phyloP scores from a whole-genome alignment of 352 stramenopile genomes.

The Phytophthora ohioensis region DNA sequence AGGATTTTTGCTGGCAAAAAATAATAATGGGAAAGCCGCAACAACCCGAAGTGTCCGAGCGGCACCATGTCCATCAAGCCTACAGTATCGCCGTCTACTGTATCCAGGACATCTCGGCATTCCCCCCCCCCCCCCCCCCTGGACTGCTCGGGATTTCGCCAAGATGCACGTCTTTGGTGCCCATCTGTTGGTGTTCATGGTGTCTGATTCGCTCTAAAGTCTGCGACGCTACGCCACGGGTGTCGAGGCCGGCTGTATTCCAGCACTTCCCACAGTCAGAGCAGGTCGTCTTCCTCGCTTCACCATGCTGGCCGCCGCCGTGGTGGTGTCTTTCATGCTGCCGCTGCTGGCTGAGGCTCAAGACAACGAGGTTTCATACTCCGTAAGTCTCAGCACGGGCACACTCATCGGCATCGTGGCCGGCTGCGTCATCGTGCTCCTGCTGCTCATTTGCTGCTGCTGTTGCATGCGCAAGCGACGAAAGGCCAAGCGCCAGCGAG shows the following conservation, averaged over 20 bases:
- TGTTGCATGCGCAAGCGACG: slow-evolving; percentile 37
- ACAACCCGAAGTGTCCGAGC: no score
- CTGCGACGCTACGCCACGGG: slow-evolving; percentile 14
- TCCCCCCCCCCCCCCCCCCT: neutral
- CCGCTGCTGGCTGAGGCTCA: slow-evolving; percentile 17
- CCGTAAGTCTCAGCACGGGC: slow-evolving; percentile 37
- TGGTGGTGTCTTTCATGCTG: slow-evolving; percentile 16
- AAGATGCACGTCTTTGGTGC: slow-evolving; percentile 19
- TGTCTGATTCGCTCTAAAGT: slow-evolving; percentile 10
- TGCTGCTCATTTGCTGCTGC: slow-evolving; percentile 36
- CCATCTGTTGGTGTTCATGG: slow-evolving; percentile 22
- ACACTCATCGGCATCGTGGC: slow-evolving; percentile 31
- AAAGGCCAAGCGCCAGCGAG: slow-evolving; percentile 23
- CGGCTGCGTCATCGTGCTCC: slow-evolving; percentile 27
- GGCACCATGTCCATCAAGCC: no score
- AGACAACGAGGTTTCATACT: slow-evolving; percentile 34
- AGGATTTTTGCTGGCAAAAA: no score
- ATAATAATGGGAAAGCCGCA: no score
- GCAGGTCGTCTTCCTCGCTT: neutral
- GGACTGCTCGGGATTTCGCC: slow-evolving; percentile 14
- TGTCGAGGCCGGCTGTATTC: slow-evolving; percentile 9
- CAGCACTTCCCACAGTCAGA: slow-evolving; percentile 4
- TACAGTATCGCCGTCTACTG: no score
- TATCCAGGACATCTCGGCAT: neutral
- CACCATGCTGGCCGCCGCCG: slow-evolving; percentile 20